Base-by-base conservation (phyloP, 495 filamentous ascomycete genomes). In the Umbilicaria muhlenbergii region DNA sequence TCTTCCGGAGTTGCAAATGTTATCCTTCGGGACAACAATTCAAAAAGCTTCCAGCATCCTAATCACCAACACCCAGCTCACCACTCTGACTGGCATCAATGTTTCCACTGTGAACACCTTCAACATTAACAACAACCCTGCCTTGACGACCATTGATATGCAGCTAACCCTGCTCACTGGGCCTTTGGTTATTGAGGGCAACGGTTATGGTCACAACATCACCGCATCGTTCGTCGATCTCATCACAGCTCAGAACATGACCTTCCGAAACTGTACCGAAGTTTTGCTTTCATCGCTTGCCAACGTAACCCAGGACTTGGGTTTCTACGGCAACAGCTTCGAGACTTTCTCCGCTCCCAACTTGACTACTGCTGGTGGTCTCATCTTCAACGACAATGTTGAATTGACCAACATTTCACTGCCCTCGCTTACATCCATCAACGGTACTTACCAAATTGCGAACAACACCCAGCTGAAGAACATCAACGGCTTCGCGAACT, bases 1-100 rank as follows among this genome's bases (percentile, higher is more conserved):
- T 46, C 70, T 95, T n/a, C 77, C 80, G 46, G 64, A 69, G 48
- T 73, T 98, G 14, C 70, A 75, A 53, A 56, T 64, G 32, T 62
- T 93, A 15, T 69, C 62, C 13, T 89, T 98, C 65, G 54, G 62
- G 48, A 54, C 59, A 33, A 75, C 75, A 59, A 63, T 89, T 47
- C 72, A 67, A 21, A 56, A 79, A 57, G 85, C 81, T 32, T 58
- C 61, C 34, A 69, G 64, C 36, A 70, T 96, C 40, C 57, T 59
- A 32, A 86, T 99, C 61, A 72, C 75, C 57, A 87, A 96, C 67
- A 96, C 92, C 42, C 70, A 75, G 56, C 72, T 96, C 47, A 68
- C 58, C 55, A 71, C 63, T 47, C 71, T 99, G 32, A 62, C 78
- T 48, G 86, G 84, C 60, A 81, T 99, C 60, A 78, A 83, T 56